Base-by-base conservation (phyloP, 75 land plant genomes). In the Isoetes taiwanensis region DNA sequence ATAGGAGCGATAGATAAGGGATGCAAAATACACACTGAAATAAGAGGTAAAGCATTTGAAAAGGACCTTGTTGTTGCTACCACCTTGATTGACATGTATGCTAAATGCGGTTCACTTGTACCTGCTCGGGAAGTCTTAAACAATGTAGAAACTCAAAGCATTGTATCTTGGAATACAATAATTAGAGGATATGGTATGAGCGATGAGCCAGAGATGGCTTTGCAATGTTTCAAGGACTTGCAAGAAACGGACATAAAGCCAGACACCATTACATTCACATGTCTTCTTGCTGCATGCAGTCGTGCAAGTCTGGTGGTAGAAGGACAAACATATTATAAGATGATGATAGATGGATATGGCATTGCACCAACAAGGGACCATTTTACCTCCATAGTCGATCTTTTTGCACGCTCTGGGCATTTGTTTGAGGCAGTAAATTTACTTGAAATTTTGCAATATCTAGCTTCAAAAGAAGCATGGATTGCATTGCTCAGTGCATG, bases 231-330 rank as follows among this genome's bases (percentile, higher is more conserved):
- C 32, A 25, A 64, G 5, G n/a, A 26, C 10, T 33, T 58, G 32
- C 5, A 27, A 30, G 26, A 43, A 11, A 23, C 20, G 28, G 64
- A 50, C 19, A 63, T 58, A 14, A 30, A 43, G 17, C 30, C 71
- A 30, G 61, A 69, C 16, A 32, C 57, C 26, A 56, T 60, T 30
- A 68, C 79, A 8, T 72, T 77, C 32, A 29, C 63, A n/a, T 55
- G 37, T 46, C 35, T 77, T 29, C 39, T 77, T n/a, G 52, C 59
- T 34, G 76, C 72, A 6, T 77, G 79, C 31, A 58, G 72, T 55
- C 72, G 68, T 34, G 64, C 64, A 21, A 76, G 79, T 28, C 46
- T 77, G 11, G 67, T 73, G 16, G 59, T 64, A 16, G 59, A 77
- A 35, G 79, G 79, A 3, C 34, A 52, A 30, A 34, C 5, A 5